Evolutionary conservation across 2,329 filamentous ascomycete species (phyloP), one percentile per base, ranked within the genome.

Genomic region (Juglanconis sp.): DNA sequence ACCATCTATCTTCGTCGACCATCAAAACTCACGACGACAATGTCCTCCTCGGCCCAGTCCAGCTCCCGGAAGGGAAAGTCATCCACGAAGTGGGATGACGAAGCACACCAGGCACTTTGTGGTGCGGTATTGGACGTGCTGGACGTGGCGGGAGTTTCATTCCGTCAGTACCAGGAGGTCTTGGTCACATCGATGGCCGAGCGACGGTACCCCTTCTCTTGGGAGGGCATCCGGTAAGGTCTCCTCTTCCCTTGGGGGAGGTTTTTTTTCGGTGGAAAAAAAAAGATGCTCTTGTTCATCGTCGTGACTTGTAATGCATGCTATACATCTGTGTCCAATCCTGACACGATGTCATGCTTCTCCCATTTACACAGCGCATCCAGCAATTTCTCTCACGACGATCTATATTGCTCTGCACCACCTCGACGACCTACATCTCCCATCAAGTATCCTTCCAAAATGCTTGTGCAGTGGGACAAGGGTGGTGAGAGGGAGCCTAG

Each of bases 211-310:
- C 61, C 63, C 5, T 73, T 76, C n/a, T 75, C 74, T 3, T 81
- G 77, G 76, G 74, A 81, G 35, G 76, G 69, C 1, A 71, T 81
- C 53, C 76, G 79, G 79, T 80, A 72, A 48, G 76, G 35, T 38
- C 35, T 38, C 44, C 15, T 47, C 17, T 30, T 30, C 7, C 24
- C 6, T 47, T 2, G 15, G 17, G 17, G 17, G 17, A 2, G 17
- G 1, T 24, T 24, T 24, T 24, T 24, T 24, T 24, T 24, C 2
- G 24, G 24, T 24, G 24, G 24, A 24, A 24, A 24, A 24, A 24
- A 24, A 24, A 24, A 24, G 24, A 24, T 24, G 24, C 24, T 24
- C 24, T 24, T 24, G 24, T 2, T 24, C 24, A 24, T 24, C 24
- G 24, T 24, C 24, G 24, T 24, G 24, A 24, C 24, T 2, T 24